Evolutionary conservation across 495 filamentous ascomycete species (phyloP), one percentile per base, ranked within the genome.

Genomic region (Viridothelium virens): DNA sequence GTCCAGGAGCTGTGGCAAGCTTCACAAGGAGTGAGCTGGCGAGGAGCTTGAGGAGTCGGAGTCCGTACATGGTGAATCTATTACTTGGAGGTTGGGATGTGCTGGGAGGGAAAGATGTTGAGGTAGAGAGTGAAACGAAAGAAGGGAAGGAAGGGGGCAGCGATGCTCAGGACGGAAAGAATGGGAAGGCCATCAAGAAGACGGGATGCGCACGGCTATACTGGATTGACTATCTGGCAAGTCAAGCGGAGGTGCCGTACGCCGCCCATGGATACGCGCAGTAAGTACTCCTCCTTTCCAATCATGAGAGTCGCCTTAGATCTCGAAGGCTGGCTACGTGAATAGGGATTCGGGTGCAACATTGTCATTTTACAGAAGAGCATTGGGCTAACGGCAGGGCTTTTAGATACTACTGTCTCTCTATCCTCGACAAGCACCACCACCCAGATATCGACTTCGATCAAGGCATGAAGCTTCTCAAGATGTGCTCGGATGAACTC

Each of bases 211-310:
- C 10, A 16, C 87, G 86, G 73, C 80, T 98, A 66, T 96, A 93
- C 85, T 98, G 94, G 94, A 83, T 96, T 67, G 94, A 98, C 77
- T 97, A 97, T 76, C 85, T 98, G 74, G 94, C 94, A 63, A 87
- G 92, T 47, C 79, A 91, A 74, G 94, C 92, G 2, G 81, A 86
- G 14, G 81, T 97, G 38, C 94, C 94, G 69, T 98, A 98, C 76
- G 95, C 94, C 36, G 94, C 95, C 56, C 94, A 98, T 71, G 94
- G 94, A 66, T 98, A 98, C 78, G 95, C 94, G 41, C 94, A 98
- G 87, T 93, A 87, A 66, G 90, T 85, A 67, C 63, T 67, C 66
- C 68, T 34, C 46, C 18, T 66, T 33, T 44, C 66, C 47, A 4
- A 38, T 11, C n/a, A 38, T 65, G 56, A 37, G n/a, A 7, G 6